Base-by-base conservation (phyloP, 257 asterid species). In the Capsicum pubescens region DNA sequence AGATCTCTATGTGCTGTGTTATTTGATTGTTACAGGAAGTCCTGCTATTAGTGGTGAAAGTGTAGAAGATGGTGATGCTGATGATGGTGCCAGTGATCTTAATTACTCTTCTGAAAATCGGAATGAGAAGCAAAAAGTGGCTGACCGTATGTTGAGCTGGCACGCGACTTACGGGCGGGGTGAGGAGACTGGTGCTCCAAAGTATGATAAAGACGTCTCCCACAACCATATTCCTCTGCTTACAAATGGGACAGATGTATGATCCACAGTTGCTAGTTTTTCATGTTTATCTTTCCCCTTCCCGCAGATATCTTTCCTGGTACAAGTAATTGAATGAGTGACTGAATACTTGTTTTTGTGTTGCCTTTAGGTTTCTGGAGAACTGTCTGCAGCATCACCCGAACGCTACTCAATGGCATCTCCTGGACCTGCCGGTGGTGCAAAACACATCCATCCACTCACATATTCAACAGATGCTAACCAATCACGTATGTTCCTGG, bases 91-190 rank as follows among this genome's bases (percentile, higher is more conserved):
- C 80, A 90, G 87, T 83, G 95, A 90, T 77, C 81, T 84, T 81
- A 93, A 85, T 72, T 91, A 85, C 90, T 81, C 97, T 82, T 80
- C 84, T 48, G 94, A 89, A 84, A 90, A 78, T 79, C 94, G 91
- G 85, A 88, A 84, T 86, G 97, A 89, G 85, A 91, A 93, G 89
- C 97, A 90, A 89, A 97, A 97, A 89, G 89, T 91, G 87, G 89
- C 97, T 8, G 98, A 97, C 85, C 95, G 95, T 79, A 93, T 93
- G 98, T 84, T 95, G 94, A 95, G 97, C 94, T 97, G 99, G 99
- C 99, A 95, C 82, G 90, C 89, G 90, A 90, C 84, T 84, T 86
- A 94, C 82, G 98, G 95, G 69, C 89, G 93, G 80, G 94, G 93
- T 55, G 98, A 97, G 88, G 95, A 91, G 82, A 81, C 82, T 83